A percentile compares a stretch with the other conserved stretches of the same genome.
These are phyloP conservation scores for Hamamelis virginiana DNA, from an alignment of 164 flowering plant species.

Conservation along the genomic window DNA sequence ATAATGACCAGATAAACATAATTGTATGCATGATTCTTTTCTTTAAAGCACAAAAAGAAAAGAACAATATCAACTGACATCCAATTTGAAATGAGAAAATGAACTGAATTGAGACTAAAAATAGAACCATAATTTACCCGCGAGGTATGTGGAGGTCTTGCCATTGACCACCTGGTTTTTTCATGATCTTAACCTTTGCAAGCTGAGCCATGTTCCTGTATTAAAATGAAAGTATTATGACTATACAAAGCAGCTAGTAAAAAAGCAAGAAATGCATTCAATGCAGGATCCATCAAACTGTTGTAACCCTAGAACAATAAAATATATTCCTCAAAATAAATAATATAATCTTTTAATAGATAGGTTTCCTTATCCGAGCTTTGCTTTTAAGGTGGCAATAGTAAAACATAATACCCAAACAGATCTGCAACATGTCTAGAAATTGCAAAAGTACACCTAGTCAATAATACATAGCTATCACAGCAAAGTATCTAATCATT, in stretches of 20 bases:
- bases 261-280: slow-evolving; percentile 1
- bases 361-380: too few species aligned
- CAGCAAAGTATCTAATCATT: too few species aligned
- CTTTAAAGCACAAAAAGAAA: too few species aligned
- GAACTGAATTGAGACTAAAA: not conserved
- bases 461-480: too few species aligned
- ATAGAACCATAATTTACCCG: slow-evolving; percentile 31
- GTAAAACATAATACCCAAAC: too few species aligned
- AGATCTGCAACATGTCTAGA: too few species aligned
- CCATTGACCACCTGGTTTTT: slow-evolving; percentile 50
- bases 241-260: not conserved
- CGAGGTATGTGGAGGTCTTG: slow-evolving; percentile 48
- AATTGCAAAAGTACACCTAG: too few species aligned
- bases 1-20: too few species aligned
- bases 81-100: not conserved
- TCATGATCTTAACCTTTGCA: slow-evolving; percentile 56
- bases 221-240: not conserved
- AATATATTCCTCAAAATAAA: not conserved
- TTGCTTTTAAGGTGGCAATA: too few species aligned
- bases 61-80: not conserved
- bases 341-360: not conserved
- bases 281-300: not conserved
- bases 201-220: slow-evolving; percentile 66
- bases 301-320: not conserved
- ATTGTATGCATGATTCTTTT: too few species aligned